These are phyloP conservation scores for Alternaria atra DNA, from an alignment of 2,329 filamentous ascomycete species.

Conservation along the genomic window DNA sequence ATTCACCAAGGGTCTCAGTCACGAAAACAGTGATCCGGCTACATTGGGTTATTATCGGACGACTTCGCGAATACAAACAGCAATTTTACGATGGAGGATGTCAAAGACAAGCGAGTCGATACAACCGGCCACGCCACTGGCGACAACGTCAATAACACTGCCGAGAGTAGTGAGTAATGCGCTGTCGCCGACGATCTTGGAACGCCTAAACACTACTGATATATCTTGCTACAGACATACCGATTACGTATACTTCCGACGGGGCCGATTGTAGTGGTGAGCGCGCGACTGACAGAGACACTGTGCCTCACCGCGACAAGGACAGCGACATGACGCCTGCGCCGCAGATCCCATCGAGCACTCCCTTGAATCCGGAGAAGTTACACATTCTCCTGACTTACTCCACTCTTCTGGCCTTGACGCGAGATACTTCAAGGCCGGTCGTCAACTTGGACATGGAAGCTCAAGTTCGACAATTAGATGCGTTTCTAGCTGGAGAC, in stretches of 20 bases:
- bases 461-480: slow-evolving; percentile 1
- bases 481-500: not conserved
- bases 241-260: too few species aligned
- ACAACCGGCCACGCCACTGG: too few species aligned
- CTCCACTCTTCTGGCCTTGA: not conserved
- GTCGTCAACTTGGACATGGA: not conserved
- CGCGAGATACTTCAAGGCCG: not conserved
- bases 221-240: not conserved
- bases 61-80: not conserved
- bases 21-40: not conserved
- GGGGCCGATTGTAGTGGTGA: not conserved
- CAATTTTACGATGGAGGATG: not conserved
- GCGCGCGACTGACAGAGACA: not conserved
- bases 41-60: too few species aligned
- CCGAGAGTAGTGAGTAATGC: not conserved
- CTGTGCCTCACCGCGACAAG: not conserved
- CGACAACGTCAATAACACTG: not conserved
- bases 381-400: slow-evolving; percentile 2
- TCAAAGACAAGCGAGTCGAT: not conserved
- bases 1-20: not conserved
- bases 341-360: not conserved
- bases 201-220: not conserved
- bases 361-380: not conserved
- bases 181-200: too few species aligned
- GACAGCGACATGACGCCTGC: not conserved